Base-by-base conservation (phyloP, 768 basidiomycete genomes). In the Naganishia onofrii region DNA sequence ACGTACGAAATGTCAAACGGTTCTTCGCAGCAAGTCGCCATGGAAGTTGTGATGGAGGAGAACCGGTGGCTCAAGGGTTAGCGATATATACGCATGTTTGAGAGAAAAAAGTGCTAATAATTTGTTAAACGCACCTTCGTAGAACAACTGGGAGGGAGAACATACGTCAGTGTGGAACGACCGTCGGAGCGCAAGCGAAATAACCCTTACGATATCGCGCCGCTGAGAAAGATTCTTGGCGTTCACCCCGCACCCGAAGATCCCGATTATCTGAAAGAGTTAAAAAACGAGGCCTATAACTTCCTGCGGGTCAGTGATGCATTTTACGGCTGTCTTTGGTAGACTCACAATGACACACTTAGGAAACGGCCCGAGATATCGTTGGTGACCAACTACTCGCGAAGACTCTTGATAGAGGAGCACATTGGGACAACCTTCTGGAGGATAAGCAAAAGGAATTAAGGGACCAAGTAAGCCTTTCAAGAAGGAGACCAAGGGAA, bases 211-310 rank as follows among this genome's bases (percentile, higher is more conserved):
- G 53, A 55, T 13, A 55, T 55, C 29, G 53, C 53, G 13, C 34
- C 34, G 34, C 34, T 36, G 34, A 4, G 34, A 36, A 36, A 36
- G 12, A 36, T 36, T 36, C 34, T 55, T 23, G 53, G 53, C n/a
- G 6, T 55, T 23, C 23, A 55, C 23, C 13, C 29, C 23, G 4
- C 5, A 29, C 23, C 26, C 13, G 53, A 28, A 26, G 53, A 55
- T 55, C 53, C 53, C 23, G 53, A 55, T 55, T 23, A 26, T 15
- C 53, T 55, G n/a, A 55, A 55, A 29, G 53, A 23, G 19, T 29
- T 55, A n/a, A 55, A 55, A 28, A 55, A 55, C 53, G 53, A 55
- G 53, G 29, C 53, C n/a, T 55, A 55, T 29, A 55, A 55, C 26
- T 55, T 15, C 13, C 53, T 55, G 26, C 23, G 53, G 53, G 53